These are phyloP conservation scores for Coleophoma crateriformis DNA, from an alignment of 2,329 filamentous ascomycete genomes.

Conservation along the genomic window DNA sequence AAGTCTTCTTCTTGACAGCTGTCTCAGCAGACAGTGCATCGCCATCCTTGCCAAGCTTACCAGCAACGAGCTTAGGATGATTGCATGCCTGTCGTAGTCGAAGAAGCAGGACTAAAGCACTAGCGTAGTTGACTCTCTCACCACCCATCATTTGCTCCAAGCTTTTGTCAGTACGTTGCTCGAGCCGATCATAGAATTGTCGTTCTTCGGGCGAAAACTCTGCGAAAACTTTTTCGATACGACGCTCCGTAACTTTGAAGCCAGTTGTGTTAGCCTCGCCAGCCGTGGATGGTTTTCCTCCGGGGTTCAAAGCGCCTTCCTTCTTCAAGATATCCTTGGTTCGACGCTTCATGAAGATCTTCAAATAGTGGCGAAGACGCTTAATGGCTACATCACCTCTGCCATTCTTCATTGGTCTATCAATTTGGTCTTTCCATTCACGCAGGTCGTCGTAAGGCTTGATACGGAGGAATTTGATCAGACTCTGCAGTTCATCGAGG, in stretches of 20 bases:
- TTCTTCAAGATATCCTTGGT: conserved; percentile 96
- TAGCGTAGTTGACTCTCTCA: conserved; percentile 80
- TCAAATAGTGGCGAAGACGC: conserved; percentile 76
- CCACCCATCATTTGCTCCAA: conserved; percentile 84
- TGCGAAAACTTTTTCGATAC: conserved; percentile 74
- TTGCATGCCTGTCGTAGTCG: conserved; percentile 91
- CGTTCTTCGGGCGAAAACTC: conserved; percentile 77
- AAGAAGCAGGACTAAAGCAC: conserved; percentile 85
- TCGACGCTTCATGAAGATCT: conserved; percentile 97
- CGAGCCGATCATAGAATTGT: conserved; percentile 78
- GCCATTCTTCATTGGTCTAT: conserved; percentile 81
- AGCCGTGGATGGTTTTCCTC: conserved; percentile 52
- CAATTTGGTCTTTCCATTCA: conserved; percentile 90
- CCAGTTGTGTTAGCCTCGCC: conserved; percentile 48
- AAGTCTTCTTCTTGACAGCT: conserved; percentile 39
- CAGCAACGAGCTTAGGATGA: conserved; percentile 81
- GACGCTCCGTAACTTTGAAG: conserved; percentile 90
- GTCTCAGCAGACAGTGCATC: conserved; percentile 69
- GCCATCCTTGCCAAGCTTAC: conserved; percentile 80
- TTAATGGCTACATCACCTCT: conserved; percentile 85
- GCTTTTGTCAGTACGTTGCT: conserved; percentile 78
- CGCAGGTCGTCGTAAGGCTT: conserved; percentile 82
- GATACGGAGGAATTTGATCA: conserved; percentile 89
- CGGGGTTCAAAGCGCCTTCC: conserved; percentile 74
- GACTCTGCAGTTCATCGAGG: conserved; percentile 87